A percentile compares a stretch with the other conserved stretches of the same genome.
These are phyloP conservation scores for Epicoccum nigrum DNA, from an alignment of 2,329 filamentous ascomycete genomes.

Conservation along the genomic window DNA sequence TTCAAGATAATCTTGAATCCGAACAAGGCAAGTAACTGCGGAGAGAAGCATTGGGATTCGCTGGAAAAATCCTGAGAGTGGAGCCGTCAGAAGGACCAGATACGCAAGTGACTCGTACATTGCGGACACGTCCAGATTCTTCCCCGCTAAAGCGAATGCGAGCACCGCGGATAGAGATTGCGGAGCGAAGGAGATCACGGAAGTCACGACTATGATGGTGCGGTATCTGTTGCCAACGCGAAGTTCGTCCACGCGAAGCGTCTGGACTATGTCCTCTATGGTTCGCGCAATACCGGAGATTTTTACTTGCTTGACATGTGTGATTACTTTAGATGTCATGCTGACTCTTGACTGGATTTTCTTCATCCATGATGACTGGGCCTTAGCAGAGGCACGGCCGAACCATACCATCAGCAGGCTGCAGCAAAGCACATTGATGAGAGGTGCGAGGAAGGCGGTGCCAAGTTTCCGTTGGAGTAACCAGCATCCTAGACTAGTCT, in stretches of 20 bases:
- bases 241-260: slow-evolving; percentile 46
- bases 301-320: slow-evolving; percentile 49
- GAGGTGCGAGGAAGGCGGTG: slow-evolving; percentile 28
- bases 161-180: slow-evolving; percentile 1
- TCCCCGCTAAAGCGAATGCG: not conserved
- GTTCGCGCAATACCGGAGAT: slow-evolving; percentile 46
- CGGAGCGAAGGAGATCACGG: not conserved
- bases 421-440: slow-evolving; percentile 25
- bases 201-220: not conserved
- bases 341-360: slow-evolving; percentile 34
- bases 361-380: slow-evolving; percentile 33
- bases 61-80: not conserved
- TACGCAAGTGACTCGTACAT: slow-evolving; percentile 9
- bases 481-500: slow-evolving; percentile 22
- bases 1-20: slow-evolving; percentile 5
- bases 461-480: slow-evolving; percentile 29
- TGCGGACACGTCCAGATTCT: not conserved
- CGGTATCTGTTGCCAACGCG: not conserved
- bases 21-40: not conserved
- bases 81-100: not conserved
- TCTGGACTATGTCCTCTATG: slow-evolving; percentile 42
- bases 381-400: slow-evolving; percentile 26
- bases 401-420: slow-evolving; percentile 24
- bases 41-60: not conserved
- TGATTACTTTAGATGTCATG: slow-evolving; percentile 37